Evolutionary conservation across 2,329 filamentous ascomycete species (phyloP).

Genomic region (Trichoderma cornu-damae): DNA sequence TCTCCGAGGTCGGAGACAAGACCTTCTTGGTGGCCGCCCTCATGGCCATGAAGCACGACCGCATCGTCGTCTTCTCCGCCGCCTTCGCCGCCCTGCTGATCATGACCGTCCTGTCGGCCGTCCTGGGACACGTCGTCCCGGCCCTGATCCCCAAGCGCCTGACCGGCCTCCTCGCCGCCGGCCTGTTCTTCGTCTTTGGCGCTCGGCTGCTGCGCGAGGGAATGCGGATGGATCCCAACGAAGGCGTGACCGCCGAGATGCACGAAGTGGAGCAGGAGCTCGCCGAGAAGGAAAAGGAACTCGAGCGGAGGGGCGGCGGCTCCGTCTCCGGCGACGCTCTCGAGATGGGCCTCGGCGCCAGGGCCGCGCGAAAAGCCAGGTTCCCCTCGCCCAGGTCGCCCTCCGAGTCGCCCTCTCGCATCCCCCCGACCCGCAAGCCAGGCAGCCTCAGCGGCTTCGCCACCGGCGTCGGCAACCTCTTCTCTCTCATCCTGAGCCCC

Average conservation of each 20-base stretch:
- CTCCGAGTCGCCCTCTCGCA: slow-evolving; percentile 67
- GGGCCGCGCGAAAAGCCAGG: slow-evolving; percentile 67
- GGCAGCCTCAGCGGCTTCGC: slow-evolving; percentile 38
- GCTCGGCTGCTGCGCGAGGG: slow-evolving; percentile 79
- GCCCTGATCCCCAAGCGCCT: slow-evolving; percentile 84
- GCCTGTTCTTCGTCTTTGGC: slow-evolving; percentile 86
- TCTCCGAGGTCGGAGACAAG: slow-evolving; percentile 97
- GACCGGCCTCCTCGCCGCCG: slow-evolving; percentile 80
- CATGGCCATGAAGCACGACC: slow-evolving; percentile 98
- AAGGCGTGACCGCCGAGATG: slow-evolving; percentile 95
- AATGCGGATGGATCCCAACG: slow-evolving; percentile 78
- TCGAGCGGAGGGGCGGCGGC: slow-evolving; percentile 57
- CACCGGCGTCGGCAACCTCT: slow-evolving; percentile 74
- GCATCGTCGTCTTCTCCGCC: slow-evolving; percentile 87
- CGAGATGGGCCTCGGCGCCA: slow-evolving; percentile 71
- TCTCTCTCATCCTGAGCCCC: slow-evolving; percentile 82
- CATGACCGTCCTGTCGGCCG: slow-evolving; percentile 92
- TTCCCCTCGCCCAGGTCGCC: slow-evolving; percentile 76
- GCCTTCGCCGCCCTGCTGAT: slow-evolving; percentile 86
- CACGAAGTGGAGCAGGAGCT: slow-evolving; percentile 92
- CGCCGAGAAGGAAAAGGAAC: slow-evolving; percentile 84
- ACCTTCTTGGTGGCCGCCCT: slow-evolving; percentile 94
- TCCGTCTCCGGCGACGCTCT: slow-evolving; percentile 69
- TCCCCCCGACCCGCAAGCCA: slow-evolving; percentile 46
- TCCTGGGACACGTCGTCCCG: slow-evolving; percentile 88